Conservation (phyloP, 1,284 basidiomycete genomes). For the Phlebopus sp. region DNA sequence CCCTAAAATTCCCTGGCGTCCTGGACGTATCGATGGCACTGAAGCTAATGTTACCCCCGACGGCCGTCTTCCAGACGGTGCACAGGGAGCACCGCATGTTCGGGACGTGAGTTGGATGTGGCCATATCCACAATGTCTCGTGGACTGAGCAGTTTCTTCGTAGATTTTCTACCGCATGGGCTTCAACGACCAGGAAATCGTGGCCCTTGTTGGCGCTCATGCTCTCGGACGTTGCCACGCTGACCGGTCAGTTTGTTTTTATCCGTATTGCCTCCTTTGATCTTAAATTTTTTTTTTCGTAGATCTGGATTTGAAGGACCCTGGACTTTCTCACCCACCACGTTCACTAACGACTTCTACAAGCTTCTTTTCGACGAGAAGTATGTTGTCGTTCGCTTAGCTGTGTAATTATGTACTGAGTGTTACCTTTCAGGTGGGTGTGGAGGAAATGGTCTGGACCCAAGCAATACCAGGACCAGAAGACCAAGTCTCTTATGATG, state of each 20-base stretch:
- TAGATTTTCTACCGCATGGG: slow-evolving; percentile 94
- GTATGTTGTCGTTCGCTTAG: slow-evolving; percentile 36
- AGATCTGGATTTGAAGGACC: slow-evolving; percentile 88
- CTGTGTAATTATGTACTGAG: neutral
- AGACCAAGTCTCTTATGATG: slow-evolving; percentile 92
- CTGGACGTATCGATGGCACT: slow-evolving; percentile 85
- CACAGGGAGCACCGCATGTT: slow-evolving; percentile 83
- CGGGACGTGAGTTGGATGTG: slow-evolving; percentile 53
- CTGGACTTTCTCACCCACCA: slow-evolving; percentile 88
- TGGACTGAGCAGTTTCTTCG: neutral
- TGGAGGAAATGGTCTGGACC: slow-evolving; percentile 91
- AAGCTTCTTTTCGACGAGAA: slow-evolving; percentile 87
- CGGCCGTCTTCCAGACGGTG: slow-evolving; percentile 91
- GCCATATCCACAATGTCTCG: neutral
- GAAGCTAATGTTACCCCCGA: slow-evolving; percentile 81
- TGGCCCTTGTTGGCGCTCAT: slow-evolving; percentile 92
- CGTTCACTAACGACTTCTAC: slow-evolving; percentile 90
- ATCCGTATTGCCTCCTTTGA: neutral
- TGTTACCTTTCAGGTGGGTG: slow-evolving; percentile 48
- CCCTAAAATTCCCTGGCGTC: slow-evolving; percentile 83
- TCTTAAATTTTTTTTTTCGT: slow-evolving; percentile 7
- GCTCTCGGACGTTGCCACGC: slow-evolving; percentile 93
- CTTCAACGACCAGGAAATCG: slow-evolving; percentile 97
- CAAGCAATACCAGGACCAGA: slow-evolving; percentile 93
- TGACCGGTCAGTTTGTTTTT: slow-evolving; percentile 47